These are phyloP conservation scores for Aspergillus cejpii DNA, from an alignment of 2,329 filamentous ascomycete species.

Conservation along the genomic window DNA sequence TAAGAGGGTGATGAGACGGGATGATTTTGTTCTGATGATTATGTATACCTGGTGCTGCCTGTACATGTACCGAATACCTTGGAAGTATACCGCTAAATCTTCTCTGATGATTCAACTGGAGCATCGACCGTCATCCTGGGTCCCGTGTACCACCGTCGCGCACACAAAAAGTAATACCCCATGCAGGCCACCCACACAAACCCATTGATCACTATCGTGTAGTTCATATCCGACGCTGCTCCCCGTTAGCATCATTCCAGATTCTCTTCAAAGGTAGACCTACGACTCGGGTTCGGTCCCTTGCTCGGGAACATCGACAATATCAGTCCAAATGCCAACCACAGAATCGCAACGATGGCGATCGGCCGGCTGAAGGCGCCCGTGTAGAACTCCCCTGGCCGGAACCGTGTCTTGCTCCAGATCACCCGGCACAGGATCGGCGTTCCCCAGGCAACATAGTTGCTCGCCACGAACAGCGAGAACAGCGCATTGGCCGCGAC, in stretches of 20 bases:
- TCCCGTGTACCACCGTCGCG: conserved; percentile 56
- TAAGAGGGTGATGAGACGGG: too few relatives aligned
- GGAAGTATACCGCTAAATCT: too few relatives aligned
- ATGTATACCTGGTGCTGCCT: conserved; percentile 6
- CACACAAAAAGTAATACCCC: conserved; percentile 52
- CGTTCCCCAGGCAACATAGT: conserved; percentile 55
- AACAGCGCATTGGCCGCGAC: conserved; percentile 56
- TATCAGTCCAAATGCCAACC: conserved; percentile 51
- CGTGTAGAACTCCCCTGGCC: conserved; percentile 55
- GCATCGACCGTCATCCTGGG: conserved; percentile 51
- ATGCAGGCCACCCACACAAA: conserved; percentile 53
- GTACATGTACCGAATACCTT: not conserved
- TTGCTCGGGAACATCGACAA: conserved; percentile 54
- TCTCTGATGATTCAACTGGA: too few relatives aligned
- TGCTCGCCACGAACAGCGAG: conserved; percentile 50
- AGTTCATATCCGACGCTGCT: conserved; percentile 53
- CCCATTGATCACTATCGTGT: conserved; percentile 56
- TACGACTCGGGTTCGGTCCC: conserved; percentile 48
- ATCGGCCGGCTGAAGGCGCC: conserved; percentile 49
- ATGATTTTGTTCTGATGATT: too few relatives aligned
- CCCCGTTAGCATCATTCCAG: not conserved
- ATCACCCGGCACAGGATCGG: conserved; percentile 54
- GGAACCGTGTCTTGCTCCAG: conserved; percentile 54
- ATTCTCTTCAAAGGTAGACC: conserved; percentile 10
- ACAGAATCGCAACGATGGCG: conserved; percentile 49